phyloP scores from a whole-genome alignment of 441 rosid species.

The Adansonia grandidieri region DNA sequence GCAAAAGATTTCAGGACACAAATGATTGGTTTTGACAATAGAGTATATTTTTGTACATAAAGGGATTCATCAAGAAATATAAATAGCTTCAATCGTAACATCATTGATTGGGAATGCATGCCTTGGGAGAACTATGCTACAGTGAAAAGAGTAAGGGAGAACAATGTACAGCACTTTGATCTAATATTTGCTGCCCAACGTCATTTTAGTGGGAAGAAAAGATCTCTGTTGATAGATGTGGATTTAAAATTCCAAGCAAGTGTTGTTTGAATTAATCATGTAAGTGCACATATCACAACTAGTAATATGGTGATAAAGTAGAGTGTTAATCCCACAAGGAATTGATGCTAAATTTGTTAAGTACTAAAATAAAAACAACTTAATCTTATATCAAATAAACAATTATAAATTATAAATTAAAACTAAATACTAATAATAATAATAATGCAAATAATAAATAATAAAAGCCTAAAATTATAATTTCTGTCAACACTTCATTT shows the following conservation, averaged over 20 bases:
- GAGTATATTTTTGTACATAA: conserved; percentile 42
- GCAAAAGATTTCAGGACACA: conserved; percentile 48
- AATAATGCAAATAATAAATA: too few relatives aligned
- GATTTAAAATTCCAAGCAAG: conserved; percentile 85
- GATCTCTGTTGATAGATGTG: conserved; percentile 72
- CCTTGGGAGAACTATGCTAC: conserved; percentile 52
- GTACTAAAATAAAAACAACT: too few relatives aligned
- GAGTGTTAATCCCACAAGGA: too few relatives aligned
- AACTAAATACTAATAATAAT: too few relatives aligned
- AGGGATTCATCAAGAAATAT: conserved; percentile 46
- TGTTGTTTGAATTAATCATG: too few relatives aligned
- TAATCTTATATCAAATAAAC: too few relatives aligned
- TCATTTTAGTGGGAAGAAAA: conserved; percentile 47
- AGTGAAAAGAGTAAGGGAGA: conserved; percentile 47
- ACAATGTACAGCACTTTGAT: conserved; percentile 44
- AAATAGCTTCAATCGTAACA: conserved; percentile 41
- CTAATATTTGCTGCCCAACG: conserved; percentile 45
- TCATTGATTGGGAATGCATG: conserved; percentile 60
- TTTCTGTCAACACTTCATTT: too few relatives aligned
- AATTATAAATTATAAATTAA: too few relatives aligned
- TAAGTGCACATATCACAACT: too few relatives aligned
- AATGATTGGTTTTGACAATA: conserved; percentile 45
- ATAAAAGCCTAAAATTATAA: too few relatives aligned
- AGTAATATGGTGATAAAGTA: too few relatives aligned
- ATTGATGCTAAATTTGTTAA: too few relatives aligned